phyloP scores from a whole-genome alignment of 257 asterid species.

The Leonotis leonurus region DNA sequence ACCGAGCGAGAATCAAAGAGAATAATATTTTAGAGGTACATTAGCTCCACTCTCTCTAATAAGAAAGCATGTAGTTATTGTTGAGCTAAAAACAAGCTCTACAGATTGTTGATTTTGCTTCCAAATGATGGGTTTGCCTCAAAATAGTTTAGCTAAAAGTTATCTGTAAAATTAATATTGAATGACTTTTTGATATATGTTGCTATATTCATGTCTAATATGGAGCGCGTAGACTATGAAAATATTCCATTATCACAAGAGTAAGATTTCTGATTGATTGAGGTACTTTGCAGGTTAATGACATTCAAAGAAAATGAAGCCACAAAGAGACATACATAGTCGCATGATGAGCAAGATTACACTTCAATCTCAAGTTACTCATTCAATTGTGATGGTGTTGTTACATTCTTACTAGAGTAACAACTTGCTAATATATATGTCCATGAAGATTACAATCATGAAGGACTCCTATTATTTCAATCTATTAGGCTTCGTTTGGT shows the following conservation, averaged over 20 bases:
- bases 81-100: background rate
- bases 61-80: background rate
- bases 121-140: background rate
- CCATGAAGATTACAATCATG: background rate
- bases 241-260: background rate
- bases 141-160: background rate
- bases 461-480: background rate
- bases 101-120: background rate
- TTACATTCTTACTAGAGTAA: background rate
- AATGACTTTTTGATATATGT: background rate
- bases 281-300: no score
- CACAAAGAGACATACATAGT: no score
- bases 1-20: constrained; percentile 88
- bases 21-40: constrained; percentile 53
- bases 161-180: background rate
- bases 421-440: background rate
- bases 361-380: background rate
- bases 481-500: no score
- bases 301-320: no score
- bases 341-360: background rate
- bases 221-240: background rate
- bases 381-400: background rate
- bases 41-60: background rate
- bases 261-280: background rate
- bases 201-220: background rate